These are phyloP conservation scores for Aspergillus niger DNA, from an alignment of 2,329 filamentous ascomycete species.

Conservation along the genomic window DNA sequence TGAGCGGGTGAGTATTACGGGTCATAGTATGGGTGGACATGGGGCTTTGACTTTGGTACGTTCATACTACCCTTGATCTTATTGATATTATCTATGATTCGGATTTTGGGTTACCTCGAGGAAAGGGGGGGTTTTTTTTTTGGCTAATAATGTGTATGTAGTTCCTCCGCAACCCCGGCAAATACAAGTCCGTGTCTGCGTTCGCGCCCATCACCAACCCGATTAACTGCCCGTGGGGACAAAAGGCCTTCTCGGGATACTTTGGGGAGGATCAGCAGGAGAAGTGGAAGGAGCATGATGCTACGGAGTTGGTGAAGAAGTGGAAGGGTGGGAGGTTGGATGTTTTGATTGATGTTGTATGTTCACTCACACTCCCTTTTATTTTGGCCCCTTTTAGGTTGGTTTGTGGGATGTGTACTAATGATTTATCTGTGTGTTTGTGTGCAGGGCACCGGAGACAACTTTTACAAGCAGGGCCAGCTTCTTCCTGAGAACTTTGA, in stretches of 20 bases:
- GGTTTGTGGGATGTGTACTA: background rate
- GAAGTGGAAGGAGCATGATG: constrained; percentile 87
- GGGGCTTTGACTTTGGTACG: constrained; percentile 79
- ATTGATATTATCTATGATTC: background rate
- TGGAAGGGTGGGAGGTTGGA: constrained; percentile 70
- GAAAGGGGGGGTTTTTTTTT: background rate
- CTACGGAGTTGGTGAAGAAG: constrained; percentile 80
- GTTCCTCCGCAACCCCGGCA: constrained; percentile 87
- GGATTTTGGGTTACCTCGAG: no score
- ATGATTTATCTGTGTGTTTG: background rate
- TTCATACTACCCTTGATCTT: background rate
- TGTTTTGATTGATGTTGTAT: constrained; percentile 81
- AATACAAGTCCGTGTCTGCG: constrained; percentile 85
- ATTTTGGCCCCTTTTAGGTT: background rate
- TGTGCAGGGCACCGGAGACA: constrained; percentile 78
- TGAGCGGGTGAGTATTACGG: constrained; percentile 75
- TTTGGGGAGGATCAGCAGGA: constrained; percentile 72
- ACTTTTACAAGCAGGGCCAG: constrained; percentile 94
- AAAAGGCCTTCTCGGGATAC: constrained; percentile 94
- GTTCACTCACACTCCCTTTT: constrained; percentile 35
- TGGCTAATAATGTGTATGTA: constrained; percentile 26
- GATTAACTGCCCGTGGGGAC: constrained; percentile 81
- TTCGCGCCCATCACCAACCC: constrained; percentile 92
- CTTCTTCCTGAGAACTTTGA: constrained; percentile 91
- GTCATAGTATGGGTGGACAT: constrained; percentile 97